These are phyloP conservation scores for Emmonsia crescens DNA, from an alignment of 2,329 filamentous ascomycete genomes.

Conservation along the genomic window DNA sequence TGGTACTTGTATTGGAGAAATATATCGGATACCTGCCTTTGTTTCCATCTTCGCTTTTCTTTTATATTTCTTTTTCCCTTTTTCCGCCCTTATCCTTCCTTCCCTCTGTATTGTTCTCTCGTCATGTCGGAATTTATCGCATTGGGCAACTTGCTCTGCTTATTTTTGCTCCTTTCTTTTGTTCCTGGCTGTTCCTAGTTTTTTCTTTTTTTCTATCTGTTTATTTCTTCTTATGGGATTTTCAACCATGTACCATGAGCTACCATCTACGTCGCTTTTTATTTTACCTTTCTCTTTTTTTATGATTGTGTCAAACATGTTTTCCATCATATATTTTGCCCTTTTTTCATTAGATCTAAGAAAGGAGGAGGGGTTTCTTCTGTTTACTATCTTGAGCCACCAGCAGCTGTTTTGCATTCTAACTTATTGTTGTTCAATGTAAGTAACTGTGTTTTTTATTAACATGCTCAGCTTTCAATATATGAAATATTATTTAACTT, in stretches of 20 bases:
- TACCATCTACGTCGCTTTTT: too few species aligned
- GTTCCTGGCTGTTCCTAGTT: not conserved
- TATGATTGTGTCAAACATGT: too few species aligned
- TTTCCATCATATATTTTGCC: too few species aligned
- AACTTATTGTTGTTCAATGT: not conserved
- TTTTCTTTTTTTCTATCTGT: not conserved
- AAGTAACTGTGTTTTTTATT: too few species aligned
- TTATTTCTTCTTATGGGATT: not conserved
- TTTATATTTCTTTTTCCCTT: not conserved
- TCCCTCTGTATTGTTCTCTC: not conserved
- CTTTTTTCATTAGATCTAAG: not conserved
- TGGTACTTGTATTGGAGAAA: not conserved
- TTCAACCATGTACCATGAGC: too few species aligned
- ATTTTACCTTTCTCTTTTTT: too few species aligned
- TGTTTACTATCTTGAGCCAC: not conserved
- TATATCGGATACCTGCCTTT: not conserved
- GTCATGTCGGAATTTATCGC: not conserved
- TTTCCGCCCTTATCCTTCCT: not conserved
- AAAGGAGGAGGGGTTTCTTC: too few species aligned
- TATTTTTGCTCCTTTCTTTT: not conserved
- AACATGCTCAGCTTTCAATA: not conserved
- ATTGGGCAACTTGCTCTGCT: not conserved
- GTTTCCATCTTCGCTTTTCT: not conserved
- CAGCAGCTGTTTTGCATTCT: not conserved
- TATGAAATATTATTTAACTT: too few species aligned